Conservation (phyloP, 2,329 filamentous ascomycete species). For the Aspergillus ruber region DNA sequence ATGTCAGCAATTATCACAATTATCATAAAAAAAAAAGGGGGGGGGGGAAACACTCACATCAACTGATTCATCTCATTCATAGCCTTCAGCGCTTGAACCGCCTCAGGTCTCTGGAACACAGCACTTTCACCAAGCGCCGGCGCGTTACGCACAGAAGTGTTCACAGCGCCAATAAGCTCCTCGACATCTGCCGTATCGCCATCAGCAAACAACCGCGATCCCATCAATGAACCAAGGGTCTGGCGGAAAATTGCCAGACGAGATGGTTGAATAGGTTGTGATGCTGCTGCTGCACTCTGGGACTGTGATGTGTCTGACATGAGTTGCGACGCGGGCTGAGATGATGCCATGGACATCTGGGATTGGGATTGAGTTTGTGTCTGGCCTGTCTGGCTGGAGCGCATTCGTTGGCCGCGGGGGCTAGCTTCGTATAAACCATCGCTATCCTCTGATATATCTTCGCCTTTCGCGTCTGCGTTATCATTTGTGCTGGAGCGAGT, state of each 20-base stretch:
- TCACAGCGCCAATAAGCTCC: constrained; percentile 71
- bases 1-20: constrained; percentile 52
- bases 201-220: constrained; percentile 75
- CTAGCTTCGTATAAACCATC: constrained; percentile 51
- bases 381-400: constrained; percentile 28
- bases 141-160: constrained; percentile 54
- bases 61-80: constrained; percentile 83
- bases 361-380: constrained; percentile 33
- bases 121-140: constrained; percentile 43
- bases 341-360: constrained; percentile 70
- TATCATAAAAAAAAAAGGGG: too few relatives aligned
- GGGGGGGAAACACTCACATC: constrained; percentile 87
- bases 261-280: constrained; percentile 40
- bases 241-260: constrained; percentile 71
- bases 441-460: constrained; percentile 46
- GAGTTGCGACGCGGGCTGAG: constrained; percentile 67
- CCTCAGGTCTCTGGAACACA: constrained; percentile 66
- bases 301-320: constrained; percentile 44
- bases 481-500: constrained; percentile 33
- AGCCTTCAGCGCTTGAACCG: constrained; percentile 66
- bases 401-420: constrained; percentile 37
- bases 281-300: constrained; percentile 40
- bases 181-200: constrained; percentile 68
- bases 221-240: constrained; percentile 75
- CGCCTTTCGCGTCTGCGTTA: constrained; percentile 47